Evolutionary conservation across 2,329 filamentous ascomycete species (phyloP), one percentile per base, ranked within the genome.

Genomic region (Harringtonia lauricola): DNA sequence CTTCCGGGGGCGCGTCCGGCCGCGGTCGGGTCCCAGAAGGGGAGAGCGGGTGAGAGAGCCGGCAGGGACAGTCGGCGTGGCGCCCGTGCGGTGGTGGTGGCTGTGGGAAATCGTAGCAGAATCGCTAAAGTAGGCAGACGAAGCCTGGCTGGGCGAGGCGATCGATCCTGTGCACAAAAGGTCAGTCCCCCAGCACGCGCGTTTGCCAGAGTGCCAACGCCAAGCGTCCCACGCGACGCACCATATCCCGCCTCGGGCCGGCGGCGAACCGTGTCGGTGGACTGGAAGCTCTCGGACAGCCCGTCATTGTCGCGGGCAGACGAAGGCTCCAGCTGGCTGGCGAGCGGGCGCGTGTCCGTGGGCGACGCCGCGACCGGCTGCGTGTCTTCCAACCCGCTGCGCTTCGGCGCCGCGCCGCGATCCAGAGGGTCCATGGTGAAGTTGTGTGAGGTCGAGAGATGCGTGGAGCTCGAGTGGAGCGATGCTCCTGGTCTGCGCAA

Each of bases 1-100:
- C 59, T 90, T 94, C 59, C 77, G 80, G 14, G 79, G 70, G 51
- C 73, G 70, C 21, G 62, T 59, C 37, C 70, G 69, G 48, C 68
- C 64, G 51, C 71, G 66, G 43, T 76, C 72, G 45, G 66, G 56
- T 36, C 61, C 58, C 52, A 66, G 49, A 55, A 68, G 55, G 42
- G 70, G 65, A 47, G 76, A 70, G 43, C 66, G 64, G 14, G 67
- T 53, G 26, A 60, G n/a, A n/a, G n/a, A n/a, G n/a, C n/a, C 52
- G 4, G 48, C 36, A 33, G 37, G 30, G 26, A 62, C 19, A 15
- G 39, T 47, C 26, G 50, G 52, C 29, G 47, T 60, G 38, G 55
- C 49, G 52, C 56, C 51, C 41, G 57, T 51, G 56, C 64, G 54
- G 47, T 64, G 54, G 47, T 64, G 53, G 42, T 65, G 55, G 36